Percentiles rank a stretch among this genome's conserved stretches.
phyloP scores from a whole-genome alignment of 2,329 filamentous ascomycete genomes.

The Ascochyta viciae-villosae region DNA sequence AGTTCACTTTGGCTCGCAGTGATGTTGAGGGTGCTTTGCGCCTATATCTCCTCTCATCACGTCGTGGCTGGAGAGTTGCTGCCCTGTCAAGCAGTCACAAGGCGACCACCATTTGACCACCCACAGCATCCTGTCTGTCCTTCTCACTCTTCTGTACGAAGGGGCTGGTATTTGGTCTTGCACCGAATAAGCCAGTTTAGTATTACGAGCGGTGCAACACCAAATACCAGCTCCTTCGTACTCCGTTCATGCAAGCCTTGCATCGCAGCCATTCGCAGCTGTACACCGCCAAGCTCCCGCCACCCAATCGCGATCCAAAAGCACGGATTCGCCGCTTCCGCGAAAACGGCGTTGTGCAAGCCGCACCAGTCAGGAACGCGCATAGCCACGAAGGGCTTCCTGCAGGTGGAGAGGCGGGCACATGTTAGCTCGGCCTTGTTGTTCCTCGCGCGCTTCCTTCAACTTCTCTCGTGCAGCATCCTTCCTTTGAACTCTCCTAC shows the following conservation, averaged over 20 bases:
- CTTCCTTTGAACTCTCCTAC: neutral
- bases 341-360: constrained; percentile 9
- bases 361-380: constrained; percentile 14
- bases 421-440: constrained; percentile 12
- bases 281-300: constrained; percentile 14
- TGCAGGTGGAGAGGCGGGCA: constrained; percentile 15
- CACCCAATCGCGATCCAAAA: constrained; percentile 15
- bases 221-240: neutral
- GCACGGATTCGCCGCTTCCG: constrained; percentile 11
- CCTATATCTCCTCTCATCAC: neutral
- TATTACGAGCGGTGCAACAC: too few relatives aligned
- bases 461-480: neutral
- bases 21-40: neutral
- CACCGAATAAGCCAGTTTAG: too few relatives aligned
- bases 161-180: too few relatives aligned
- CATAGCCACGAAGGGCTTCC: constrained; percentile 12
- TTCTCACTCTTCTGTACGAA: neutral
- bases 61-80: neutral
- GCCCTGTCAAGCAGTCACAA: constrained; percentile 6
- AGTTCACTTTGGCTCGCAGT: neutral
- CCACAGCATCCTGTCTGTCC: neutral
- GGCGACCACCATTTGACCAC: constrained; percentile 1
- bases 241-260: neutral
- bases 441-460: constrained; percentile 5
- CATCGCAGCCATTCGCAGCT: constrained; percentile 7